Conservation (phyloP, 768 basidiomycete species). For the Brasilioporus rufonigricans region DNA sequence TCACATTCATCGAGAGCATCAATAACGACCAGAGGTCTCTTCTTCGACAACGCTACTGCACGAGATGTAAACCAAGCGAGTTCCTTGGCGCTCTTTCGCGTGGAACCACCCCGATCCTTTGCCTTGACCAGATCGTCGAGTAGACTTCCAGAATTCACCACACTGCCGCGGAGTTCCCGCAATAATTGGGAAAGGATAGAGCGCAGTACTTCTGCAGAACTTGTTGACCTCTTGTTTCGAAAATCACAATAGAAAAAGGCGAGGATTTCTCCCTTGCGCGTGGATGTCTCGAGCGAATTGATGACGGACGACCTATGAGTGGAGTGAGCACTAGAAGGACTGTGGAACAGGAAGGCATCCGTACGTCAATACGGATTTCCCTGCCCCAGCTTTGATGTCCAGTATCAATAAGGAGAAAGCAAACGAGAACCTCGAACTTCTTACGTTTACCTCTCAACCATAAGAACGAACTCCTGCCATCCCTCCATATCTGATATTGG, state of each 20-base stretch:
- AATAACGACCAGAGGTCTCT: neutral
- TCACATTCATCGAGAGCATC: conserved; percentile 8
- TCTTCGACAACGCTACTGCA: neutral
- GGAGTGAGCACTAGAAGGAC: neutral
- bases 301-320: neutral
- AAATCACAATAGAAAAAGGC: too few species aligned
- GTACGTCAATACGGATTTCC: conserved; percentile 9
- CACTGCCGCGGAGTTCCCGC: too few species aligned
- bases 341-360: neutral
- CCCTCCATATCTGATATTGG: neutral
- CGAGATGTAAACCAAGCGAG: neutral
- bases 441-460: conserved; percentile 2
- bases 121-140: too few species aligned
- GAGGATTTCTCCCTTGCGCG: too few species aligned
- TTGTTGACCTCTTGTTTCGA: too few species aligned
- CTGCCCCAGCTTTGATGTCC: conserved; percentile 1
- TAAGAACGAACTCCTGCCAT: neutral
- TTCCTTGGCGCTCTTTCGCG: neutral
- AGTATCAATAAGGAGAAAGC: too few species aligned
- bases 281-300: too few species aligned
- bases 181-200: neutral
- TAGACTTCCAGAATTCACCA: too few species aligned
- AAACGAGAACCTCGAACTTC: too few species aligned
- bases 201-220: neutral
- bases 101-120: neutral